Evolutionary conservation across 805 yeast species (phyloP), one percentile per base, ranked within the genome.

Genomic region (Ogataea ramenticola): DNA sequence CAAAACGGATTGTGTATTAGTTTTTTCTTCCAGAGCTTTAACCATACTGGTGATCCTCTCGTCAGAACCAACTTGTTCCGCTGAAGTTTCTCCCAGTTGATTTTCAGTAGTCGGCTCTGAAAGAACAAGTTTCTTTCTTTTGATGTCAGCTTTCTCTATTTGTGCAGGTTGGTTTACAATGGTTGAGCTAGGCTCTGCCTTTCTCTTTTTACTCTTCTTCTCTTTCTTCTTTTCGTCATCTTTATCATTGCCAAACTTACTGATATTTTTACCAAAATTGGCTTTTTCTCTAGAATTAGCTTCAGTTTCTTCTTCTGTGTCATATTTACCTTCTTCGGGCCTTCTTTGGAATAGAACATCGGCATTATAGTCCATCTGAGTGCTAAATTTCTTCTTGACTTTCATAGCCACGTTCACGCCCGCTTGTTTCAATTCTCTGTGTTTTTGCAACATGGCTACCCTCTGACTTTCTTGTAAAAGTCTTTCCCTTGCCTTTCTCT

Each of bases 401-500:
- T 69, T 73, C 40, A 81, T 60, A 31, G 57, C 59, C 2, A 70
- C 65, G 30, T 71, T 76, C 11, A 81, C 70, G 2, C 96, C 96
- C 1, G 93, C 90, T 40, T 81, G 83, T 55, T 87, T 85, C 58
- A 87, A 66, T 50, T 86, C 95, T 51, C 96, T 68, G 50, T 96
- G 70, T 50, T 82, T 84, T 52, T 89, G 95, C 12, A 91, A 57
- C 45, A 81, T 65, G 0, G 96, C 86, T 20, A 88, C 70, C 29
- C 95, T 65, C 52, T 79, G 74, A 46, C 87, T 84, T 56, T 89
- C 95, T 41, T 81, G 86, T 38, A 88, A 65, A 75, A 86, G 73
- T 41, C 93, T 68, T 58, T 91, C 98, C 45, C 97, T 70, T 2
- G 82, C 86, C 57, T 90, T 88, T 46, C 98, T 66, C 46, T 90